These are phyloP conservation scores for Hortiboletus campestris DNA, from an alignment of 768 basidiomycete species.

Conservation along the genomic window DNA sequence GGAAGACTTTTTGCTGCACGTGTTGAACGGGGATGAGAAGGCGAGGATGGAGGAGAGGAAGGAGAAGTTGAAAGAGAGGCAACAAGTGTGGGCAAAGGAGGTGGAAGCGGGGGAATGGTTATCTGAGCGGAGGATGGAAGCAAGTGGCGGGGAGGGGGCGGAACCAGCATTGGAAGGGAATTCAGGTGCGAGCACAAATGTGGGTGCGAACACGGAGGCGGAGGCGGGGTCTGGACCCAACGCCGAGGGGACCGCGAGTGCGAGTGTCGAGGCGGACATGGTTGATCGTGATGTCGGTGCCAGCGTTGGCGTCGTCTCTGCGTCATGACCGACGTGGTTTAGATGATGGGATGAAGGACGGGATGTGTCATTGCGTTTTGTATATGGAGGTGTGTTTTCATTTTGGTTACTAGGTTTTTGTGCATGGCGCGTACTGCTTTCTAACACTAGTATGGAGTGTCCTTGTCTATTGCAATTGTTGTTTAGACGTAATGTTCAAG, in stretches of 20 bases:
- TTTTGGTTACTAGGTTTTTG: not conserved
- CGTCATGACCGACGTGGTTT: conserved; percentile 8
- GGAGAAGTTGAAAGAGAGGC: conserved; percentile 7
- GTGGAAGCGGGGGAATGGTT: conserved; percentile 18
- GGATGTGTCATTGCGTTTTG: not conserved
- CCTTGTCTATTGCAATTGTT: not conserved
- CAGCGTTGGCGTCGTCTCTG: not conserved
- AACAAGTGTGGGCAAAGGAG: conserved; percentile 13
- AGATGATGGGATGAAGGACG: no score
- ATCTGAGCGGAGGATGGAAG: not conserved
- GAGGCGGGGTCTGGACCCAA: not conserved
- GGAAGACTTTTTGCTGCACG: conserved; percentile 22
- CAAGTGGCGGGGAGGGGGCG: not conserved
- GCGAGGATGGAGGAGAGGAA: not conserved
- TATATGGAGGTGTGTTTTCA: not conserved
- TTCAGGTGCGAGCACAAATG: not conserved
- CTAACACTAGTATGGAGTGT: not conserved
- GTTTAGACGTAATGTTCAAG: no score
- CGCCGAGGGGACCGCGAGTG: not conserved
- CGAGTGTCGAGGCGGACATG: not conserved
- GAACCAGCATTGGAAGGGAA: not conserved
- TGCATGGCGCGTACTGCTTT: not conserved
- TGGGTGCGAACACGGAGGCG: not conserved
- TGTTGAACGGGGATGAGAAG: conserved; percentile 8
- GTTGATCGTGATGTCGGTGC: not conserved